Evolutionary conservation across 2,329 filamentous ascomycete species (phyloP), one percentile per base, ranked within the genome.

Genomic region (Colletotrichum sublineola): DNA sequence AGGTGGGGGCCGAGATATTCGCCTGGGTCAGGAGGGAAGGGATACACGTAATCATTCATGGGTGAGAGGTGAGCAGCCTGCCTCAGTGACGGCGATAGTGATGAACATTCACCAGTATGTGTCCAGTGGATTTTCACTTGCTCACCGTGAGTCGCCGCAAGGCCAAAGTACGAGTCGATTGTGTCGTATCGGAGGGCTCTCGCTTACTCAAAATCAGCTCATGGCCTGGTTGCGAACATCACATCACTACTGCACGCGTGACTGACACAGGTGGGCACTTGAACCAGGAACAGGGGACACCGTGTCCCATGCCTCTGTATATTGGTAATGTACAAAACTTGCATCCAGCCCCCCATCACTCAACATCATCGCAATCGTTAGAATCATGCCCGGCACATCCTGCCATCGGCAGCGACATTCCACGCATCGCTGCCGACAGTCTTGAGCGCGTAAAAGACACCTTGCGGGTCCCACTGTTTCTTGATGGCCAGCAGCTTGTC

Each of bases 371-470:
- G n/a, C 14, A 18, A 36, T 50, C 31, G 36, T 42, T 12, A 44
- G 46, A 11, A 24, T 73, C 55, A 75, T 40, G 68, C 73, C 31
- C 61, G 73, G 71, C 86, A 87, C 77, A 87, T 78, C 36, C 84
- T 80, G 11, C 85, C 86, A 67, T 80, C 74, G 7, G 77, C 79
- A 5, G 77, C 78, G 9, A 84, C 79, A 31, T 67, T 74, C 86
- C 86, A 89, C n/a, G 75, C 76, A 63, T 89, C 87, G 68, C 85
- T 87, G 0, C 87, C 87, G 7, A 90, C 87, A 5, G 81, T 84
- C n/a, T 82, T 84, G 7, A 76, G 76, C 14, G 83, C 85, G 64
- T 87, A 87, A 46, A 87, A 87, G 8, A 90, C 69, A 2, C 77
- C 76, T 0, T 79, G 65, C 1, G 84, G 80, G 74, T 89, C 88